These are phyloP conservation scores for Annona squamosa DNA, from an alignment of 164 flowering plant species.

Conservation along the genomic window DNA sequence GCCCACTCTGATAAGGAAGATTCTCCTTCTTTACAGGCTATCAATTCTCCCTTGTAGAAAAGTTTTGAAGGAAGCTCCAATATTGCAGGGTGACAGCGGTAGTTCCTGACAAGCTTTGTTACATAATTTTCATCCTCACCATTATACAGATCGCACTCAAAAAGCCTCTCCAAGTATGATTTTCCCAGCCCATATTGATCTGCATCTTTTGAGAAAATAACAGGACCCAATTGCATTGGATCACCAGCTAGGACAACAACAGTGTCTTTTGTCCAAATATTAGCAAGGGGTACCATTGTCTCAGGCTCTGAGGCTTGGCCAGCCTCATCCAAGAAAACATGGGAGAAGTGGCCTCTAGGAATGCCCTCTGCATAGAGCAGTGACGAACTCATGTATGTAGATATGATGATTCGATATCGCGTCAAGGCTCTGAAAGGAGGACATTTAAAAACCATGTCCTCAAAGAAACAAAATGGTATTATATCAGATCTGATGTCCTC, in stretches of 20 bases:
- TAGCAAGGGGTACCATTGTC: constrained; percentile 68
- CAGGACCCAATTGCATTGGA: constrained; percentile 89
- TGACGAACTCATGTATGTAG: constrained; percentile 82
- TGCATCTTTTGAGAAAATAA: constrained; percentile 62
- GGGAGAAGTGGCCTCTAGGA: constrained; percentile 63
- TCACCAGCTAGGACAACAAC: constrained; percentile 95
- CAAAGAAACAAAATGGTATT: constrained; percentile 51
- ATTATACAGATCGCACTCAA: constrained; percentile 41
- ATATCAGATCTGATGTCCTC: constrained; percentile 53
- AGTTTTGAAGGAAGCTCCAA: constrained; percentile 68
- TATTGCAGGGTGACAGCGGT: constrained; percentile 73
- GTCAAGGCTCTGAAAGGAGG: constrained; percentile 47
- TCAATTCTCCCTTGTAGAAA: constrained; percentile 70
- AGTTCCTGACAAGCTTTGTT: constrained; percentile 69
- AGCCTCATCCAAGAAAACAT: constrained; percentile 89
- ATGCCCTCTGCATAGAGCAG: constrained; percentile 68
- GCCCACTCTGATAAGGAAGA: constrained; percentile 17
- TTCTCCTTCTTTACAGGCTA: constrained; percentile 50
- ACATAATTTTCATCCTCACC: constrained; percentile 49
- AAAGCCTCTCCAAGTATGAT: constrained; percentile 79
- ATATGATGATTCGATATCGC: constrained; percentile 57
- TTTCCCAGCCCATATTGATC: constrained; percentile 63
- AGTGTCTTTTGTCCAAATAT: constrained; percentile 42
- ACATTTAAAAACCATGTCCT: constrained; percentile 50
- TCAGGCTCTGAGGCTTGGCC: constrained; percentile 99